These are phyloP conservation scores for Quaeritorhiza haematococci DNA, from an alignment of 371 early-diverging fungal genomes.

Conservation along the genomic window DNA sequence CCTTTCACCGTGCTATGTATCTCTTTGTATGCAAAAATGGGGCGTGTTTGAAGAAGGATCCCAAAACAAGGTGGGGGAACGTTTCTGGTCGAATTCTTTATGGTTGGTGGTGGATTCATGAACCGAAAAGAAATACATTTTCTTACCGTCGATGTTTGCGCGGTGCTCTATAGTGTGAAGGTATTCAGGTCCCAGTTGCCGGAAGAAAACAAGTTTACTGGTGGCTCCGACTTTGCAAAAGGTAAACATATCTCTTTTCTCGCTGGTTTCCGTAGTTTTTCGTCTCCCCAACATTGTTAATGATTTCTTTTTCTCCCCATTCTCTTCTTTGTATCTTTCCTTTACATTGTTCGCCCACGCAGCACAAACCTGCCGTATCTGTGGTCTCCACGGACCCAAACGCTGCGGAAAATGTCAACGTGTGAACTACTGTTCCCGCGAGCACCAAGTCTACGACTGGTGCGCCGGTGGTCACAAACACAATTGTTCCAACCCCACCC, in stretches of 20 bases:
- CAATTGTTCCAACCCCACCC: conserved; percentile 1
- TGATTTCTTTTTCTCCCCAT: background rate
- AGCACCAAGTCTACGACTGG: conserved; percentile 87
- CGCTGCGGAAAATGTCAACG: conserved; percentile 72
- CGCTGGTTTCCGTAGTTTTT: background rate
- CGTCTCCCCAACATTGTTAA: background rate
- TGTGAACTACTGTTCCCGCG: conserved; percentile 72
- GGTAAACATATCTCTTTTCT: background rate
- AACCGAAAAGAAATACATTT: background rate
- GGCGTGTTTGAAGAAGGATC: conserved; percentile 62
- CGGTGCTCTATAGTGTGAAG: conserved; percentile 59
- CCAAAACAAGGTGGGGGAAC: conserved; percentile 61
- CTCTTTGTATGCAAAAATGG: conserved; percentile 88
- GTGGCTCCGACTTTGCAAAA: background rate
- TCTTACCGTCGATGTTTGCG: background rate
- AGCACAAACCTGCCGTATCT: conserved; percentile 54
- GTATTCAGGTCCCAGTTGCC: conserved; percentile 81
- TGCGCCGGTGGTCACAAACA: conserved; percentile 64
- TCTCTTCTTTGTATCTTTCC: background rate
- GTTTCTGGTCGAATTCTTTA: background rate
- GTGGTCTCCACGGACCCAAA: conserved; percentile 76
- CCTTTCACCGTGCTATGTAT: conserved; percentile 86
- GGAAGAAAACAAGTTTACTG: conserved; percentile 51
- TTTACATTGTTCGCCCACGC: conserved; percentile 8
- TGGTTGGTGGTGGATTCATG: background rate